A percentile compares a stretch with the other conserved stretches of the same genome.
Evolutionary conservation across 1,139 yeast genomes (phyloP).

Genomic region (Scheffersomyces quercinus): DNA sequence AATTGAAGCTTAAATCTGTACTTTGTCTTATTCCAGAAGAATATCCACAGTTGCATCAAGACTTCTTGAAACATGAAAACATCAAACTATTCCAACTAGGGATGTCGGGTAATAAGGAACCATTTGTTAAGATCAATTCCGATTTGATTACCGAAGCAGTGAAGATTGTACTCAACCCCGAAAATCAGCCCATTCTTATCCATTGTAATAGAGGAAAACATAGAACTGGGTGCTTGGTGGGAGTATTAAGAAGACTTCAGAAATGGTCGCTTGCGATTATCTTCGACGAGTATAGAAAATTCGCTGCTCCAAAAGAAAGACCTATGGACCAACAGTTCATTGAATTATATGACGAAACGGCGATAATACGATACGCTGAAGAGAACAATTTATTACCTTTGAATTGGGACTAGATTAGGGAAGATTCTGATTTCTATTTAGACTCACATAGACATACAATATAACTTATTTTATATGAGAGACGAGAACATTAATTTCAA

Average conservation of each 20-base stretch:
- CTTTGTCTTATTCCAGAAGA: constrained; percentile 89
- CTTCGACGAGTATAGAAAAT: constrained; percentile 90
- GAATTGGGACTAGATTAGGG: constrained; percentile 47
- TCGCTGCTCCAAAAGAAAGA: constrained; percentile 92
- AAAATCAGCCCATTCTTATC: constrained; percentile 84
- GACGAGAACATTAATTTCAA: no score
- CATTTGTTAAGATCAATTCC: constrained; percentile 82
- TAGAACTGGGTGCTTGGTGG: constrained; percentile 93
- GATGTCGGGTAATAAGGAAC: constrained; percentile 94
- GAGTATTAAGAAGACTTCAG: constrained; percentile 84
- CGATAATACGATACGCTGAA: constrained; percentile 54
- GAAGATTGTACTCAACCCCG: constrained; percentile 77
- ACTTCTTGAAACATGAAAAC: constrained; percentile 58
- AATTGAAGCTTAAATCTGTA: constrained; percentile 67
- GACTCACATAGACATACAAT: no score
- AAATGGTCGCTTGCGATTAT: constrained; percentile 92
- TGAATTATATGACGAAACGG: constrained; percentile 75
- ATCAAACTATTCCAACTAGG: constrained; percentile 84
- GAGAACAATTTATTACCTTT: constrained; percentile 64
- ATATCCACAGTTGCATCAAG: constrained; percentile 74
- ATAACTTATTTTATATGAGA: no score
- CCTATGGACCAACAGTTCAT: constrained; percentile 95
- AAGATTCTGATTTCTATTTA: no score
- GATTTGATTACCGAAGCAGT: constrained; percentile 78
- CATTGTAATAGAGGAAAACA: constrained; percentile 98